Percentiles rank a stretch among this genome's conserved stretches.
Evolutionary conservation across 169 alveolate genomes (phyloP).

Genomic region (Plasmodium vivax): DNA sequence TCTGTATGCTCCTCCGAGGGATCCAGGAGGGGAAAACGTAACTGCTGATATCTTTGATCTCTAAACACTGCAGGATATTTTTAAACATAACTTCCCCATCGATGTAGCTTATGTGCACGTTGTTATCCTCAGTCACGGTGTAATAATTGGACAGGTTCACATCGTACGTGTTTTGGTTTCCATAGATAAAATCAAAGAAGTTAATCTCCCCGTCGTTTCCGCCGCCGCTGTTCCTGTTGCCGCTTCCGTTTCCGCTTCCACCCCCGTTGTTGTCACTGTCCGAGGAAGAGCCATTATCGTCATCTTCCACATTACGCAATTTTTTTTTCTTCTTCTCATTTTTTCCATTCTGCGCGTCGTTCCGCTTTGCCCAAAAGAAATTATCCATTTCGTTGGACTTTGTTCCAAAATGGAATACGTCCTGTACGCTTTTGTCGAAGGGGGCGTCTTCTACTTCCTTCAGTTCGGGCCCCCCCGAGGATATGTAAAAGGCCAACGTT

Average conservation of each 20-base stretch:
- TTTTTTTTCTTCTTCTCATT: constrained; percentile 20
- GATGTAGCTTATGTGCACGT: constrained; percentile 57
- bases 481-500: background rate
- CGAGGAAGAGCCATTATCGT: background rate
- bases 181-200: constrained; percentile 67
- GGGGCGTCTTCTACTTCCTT: background rate
- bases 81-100: constrained; percentile 60
- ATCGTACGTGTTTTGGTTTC: constrained; percentile 63
- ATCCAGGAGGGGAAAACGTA: constrained; percentile 74
- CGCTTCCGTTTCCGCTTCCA: background rate
- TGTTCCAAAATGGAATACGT: constrained; percentile 25
- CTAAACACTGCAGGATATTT: constrained; percentile 69
- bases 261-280: background rate
- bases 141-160: constrained; percentile 61
- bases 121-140: constrained; percentile 40
- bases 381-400: constrained; percentile 27
- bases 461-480: background rate
- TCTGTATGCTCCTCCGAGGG: constrained; percentile 66
- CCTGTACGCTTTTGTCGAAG: background rate
- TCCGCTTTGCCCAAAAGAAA: constrained; percentile 11
- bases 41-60: constrained; percentile 13
- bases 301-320: background rate
- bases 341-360: background rate
- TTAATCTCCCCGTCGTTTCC: background rate
- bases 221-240: background rate